Base-by-base conservation (phyloP, 2,329 filamentous ascomycete genomes). In the Ophiostoma ulmi region DNA sequence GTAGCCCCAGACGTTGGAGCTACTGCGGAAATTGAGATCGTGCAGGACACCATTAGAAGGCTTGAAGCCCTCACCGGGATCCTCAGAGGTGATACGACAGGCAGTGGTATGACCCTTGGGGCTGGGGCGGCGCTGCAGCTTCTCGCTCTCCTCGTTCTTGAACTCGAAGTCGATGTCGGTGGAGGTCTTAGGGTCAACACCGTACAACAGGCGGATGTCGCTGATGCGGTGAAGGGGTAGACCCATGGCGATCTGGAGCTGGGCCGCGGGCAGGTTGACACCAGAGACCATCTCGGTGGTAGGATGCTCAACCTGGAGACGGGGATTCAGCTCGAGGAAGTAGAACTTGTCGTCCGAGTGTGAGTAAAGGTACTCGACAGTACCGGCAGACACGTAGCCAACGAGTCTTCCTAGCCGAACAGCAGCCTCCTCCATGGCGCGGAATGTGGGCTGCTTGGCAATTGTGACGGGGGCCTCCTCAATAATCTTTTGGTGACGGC, bases 211-310 rank as follows among this genome's bases (percentile, higher is more conserved):
- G 77, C 95, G 90, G 81, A 99, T 99, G 81, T 99, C 95, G 76
- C 93, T 90, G 77, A 99, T 95, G 78, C 94, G 88, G 85, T 98
- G 93, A 69, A 99, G 86, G 69, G 95, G 95, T 58, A 99, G 86
- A 88, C 95, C 95, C 95, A 99, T 99, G 78, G 95, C 95, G 83
- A 99, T 91, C 84, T 99, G 95, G 69, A 99, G 91, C 84, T 99
- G 95, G 70, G 95, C 95, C 74, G 96, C 95, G 68, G 95, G 95
- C 79, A 99, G 82, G 82, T 98, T 97, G 79, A 99, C 95, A 79
- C 96, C 95, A 77, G 91, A 96, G 75, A 99, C 95, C 95, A 99
- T 99, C 81, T 99, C 95, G 38, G 95, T 99, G 69, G 94, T 99
- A 65, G 95, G 95, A 83, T 99, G 95, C 87, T 99, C 95, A 82